phyloP scores from a whole-genome alignment of 140 eudicot genomes.

The Senecio squalidus region DNA sequence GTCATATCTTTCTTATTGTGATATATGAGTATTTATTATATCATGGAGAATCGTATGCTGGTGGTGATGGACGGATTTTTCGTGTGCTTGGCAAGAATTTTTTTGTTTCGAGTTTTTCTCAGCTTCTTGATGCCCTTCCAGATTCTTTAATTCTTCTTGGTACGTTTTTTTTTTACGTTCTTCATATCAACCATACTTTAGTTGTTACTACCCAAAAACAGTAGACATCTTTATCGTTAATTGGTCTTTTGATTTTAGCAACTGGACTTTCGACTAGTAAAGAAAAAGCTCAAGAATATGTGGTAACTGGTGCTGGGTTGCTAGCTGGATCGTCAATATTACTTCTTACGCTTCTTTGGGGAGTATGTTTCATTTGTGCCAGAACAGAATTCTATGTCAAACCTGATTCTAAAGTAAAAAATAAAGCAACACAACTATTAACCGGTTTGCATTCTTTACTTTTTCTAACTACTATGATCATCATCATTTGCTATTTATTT shows the following conservation, averaged over 20 bases:
- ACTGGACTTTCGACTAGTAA: slow-evolving; percentile 2
- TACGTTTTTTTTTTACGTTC: background rate
- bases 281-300: slow-evolving; percentile 10
- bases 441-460: background rate
- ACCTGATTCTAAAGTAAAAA: background rate
- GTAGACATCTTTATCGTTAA: too few species aligned
- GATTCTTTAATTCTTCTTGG: slow-evolving; percentile 18
- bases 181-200: background rate
- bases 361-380: background rate
- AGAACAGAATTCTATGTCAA: background rate
- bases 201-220: background rate
- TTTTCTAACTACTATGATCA: background rate
- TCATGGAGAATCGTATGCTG: slow-evolving; percentile 31
- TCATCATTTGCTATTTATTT: background rate
- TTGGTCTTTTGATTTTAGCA: background rate
- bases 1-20: slow-evolving; percentile 12
- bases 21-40: slow-evolving; percentile 40
- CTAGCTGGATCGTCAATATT: slow-evolving; percentile 6
- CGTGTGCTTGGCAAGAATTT: slow-evolving; percentile 37
- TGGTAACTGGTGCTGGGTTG: slow-evolving; percentile 3
- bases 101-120: slow-evolving; percentile 31
- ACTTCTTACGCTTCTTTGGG: slow-evolving; percentile 7
- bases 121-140: slow-evolving; percentile 35
- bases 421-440: background rate
- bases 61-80: slow-evolving; percentile 34